Base-by-base conservation (phyloP, 1,284 basidiomycete genomes). In the Schizophyllum amplum region DNA sequence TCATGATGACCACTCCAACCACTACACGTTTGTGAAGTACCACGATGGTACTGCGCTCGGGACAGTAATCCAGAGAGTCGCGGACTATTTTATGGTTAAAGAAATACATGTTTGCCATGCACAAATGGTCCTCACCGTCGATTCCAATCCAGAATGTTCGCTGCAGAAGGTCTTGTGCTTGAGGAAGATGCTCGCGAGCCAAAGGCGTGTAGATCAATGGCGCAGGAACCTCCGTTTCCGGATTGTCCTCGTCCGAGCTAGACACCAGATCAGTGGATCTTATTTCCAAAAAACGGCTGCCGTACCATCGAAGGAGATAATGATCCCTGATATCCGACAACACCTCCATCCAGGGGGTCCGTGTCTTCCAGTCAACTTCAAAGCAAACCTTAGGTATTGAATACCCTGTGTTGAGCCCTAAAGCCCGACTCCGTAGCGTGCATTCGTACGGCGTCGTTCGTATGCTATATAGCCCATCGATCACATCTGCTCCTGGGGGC, bases 71-170 rank as follows among this genome's bases (percentile, higher is more conserved):
- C 53, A 90, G 73, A 0, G 84, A 80, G 62, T 89, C 86, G 55
- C 75, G 78, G 20, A 90, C 88, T 90, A 54, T 55, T 52, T 20
- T 24, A 49, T n/a, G 47, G 48, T 52, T 24, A 59, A 51, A 53
- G 24, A 56, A 23, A 25, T 51, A 51, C 20, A 25, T 25, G 53
- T 53, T 49, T 27, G 59, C 52, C 24, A 24, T 17, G 33, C 22
- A 24, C 24, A 22, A 51, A 54, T n/a, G n/a, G 27, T 33, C 60
- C 75, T 54, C 55, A 87, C 89, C 83, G 66, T 88, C 76, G 51
- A 91, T 84, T 9, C 85, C 87, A 13, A 76, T 72, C 88, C 88
- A 91, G 67, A 90, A 90, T 0, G 74, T 76, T 9, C 82, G 75
- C 47, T 73, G 69, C 26, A 91, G 70, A 11, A 90, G 69, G 52